Conservation (phyloP, 2,329 filamentous ascomycete genomes). For the Colletotrichum sp. region DNA sequence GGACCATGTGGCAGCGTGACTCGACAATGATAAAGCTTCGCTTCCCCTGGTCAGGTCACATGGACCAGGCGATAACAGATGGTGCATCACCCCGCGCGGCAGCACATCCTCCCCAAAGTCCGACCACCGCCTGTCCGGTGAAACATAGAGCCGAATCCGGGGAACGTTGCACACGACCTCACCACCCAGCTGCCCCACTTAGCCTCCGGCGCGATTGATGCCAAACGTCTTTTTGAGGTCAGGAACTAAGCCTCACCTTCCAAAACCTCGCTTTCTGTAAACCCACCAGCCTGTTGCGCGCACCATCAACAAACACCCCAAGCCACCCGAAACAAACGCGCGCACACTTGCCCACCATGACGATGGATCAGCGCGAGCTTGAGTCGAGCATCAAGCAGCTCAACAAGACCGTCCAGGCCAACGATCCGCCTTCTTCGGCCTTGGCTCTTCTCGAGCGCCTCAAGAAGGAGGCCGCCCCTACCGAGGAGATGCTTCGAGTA, state of each 20-base stretch:
- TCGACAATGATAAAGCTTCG: conserved; percentile 15
- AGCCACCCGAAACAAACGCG: background rate
- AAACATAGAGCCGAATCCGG: conserved; percentile 8
- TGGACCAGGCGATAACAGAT: conserved; percentile 10
- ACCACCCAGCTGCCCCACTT: conserved; percentile 6
- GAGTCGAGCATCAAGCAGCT: conserved; percentile 78
- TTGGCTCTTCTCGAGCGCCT: conserved; percentile 78
- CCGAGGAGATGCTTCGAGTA: conserved; percentile 87
- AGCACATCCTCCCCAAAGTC: background rate
- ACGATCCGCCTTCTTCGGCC: conserved; percentile 75
- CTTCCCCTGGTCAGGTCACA: conserved; percentile 13
- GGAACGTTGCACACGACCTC: background rate
- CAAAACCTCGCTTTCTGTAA: background rate
- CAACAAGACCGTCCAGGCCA: conserved; percentile 76
- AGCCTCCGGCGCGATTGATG: background rate
- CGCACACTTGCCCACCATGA: background rate
- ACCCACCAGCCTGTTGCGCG: background rate
- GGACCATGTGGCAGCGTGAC: conserved; percentile 20
- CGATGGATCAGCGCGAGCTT: conserved; percentile 81
- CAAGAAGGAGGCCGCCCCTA: conserved; percentile 80
- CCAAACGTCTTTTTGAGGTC: conserved; percentile 10
- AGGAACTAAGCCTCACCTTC: background rate
- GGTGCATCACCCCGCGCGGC: background rate
- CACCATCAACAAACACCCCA: background rate
- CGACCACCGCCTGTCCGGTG: background rate